Evolutionary conservation across 2,329 filamentous ascomycete species (phyloP).

Genomic region (Diaporthe sp.): DNA sequence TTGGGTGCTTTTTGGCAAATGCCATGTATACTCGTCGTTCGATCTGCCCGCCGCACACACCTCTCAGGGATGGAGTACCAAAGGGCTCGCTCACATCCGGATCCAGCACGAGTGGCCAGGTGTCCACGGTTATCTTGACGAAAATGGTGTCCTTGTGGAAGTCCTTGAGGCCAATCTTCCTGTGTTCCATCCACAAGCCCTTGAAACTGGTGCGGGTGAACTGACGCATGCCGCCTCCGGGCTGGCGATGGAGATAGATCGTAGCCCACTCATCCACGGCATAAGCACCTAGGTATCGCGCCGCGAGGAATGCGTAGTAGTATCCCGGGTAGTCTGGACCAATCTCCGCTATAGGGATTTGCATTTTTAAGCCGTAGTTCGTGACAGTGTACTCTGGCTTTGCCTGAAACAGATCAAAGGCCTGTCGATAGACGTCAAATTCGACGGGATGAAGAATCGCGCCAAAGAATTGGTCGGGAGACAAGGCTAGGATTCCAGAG

Average conservation of each 20-base stretch:
- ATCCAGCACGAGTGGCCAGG: slow-evolving; percentile 8
- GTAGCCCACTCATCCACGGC: slow-evolving; percentile 4
- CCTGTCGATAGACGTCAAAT: slow-evolving; percentile 13
- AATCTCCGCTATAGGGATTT: slow-evolving; percentile 16
- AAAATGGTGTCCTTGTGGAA: slow-evolving; percentile 2
- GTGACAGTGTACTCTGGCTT: neutral
- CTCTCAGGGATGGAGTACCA: neutral
- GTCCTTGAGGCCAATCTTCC: neutral
- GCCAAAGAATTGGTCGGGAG: slow-evolving; percentile 12
- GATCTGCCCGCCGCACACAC: neutral
- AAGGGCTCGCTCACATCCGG: neutral
- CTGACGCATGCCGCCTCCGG: slow-evolving; percentile 16
- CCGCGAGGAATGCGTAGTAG: slow-evolving; percentile 10
- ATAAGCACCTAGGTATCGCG: slow-evolving; percentile 6
- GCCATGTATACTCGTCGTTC: slow-evolving; percentile 19
- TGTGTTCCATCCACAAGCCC: slow-evolving; percentile 16
- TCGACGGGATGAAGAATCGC: slow-evolving; percentile 2
- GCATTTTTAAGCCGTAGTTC: slow-evolving; percentile 1
- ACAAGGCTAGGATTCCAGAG: slow-evolving; percentile 19
- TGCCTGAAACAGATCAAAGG: slow-evolving; percentile 1
- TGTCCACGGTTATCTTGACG: neutral
- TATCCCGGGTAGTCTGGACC: slow-evolving; percentile 11
- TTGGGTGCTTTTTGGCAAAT: slow-evolving; percentile 19
- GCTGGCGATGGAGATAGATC: slow-evolving; percentile 2
- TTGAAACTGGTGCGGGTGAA: slow-evolving; percentile 18